These are phyloP conservation scores for Xerocomus minutiporus DNA, from an alignment of 1,284 basidiomycete genomes.

Conservation along the genomic window DNA sequence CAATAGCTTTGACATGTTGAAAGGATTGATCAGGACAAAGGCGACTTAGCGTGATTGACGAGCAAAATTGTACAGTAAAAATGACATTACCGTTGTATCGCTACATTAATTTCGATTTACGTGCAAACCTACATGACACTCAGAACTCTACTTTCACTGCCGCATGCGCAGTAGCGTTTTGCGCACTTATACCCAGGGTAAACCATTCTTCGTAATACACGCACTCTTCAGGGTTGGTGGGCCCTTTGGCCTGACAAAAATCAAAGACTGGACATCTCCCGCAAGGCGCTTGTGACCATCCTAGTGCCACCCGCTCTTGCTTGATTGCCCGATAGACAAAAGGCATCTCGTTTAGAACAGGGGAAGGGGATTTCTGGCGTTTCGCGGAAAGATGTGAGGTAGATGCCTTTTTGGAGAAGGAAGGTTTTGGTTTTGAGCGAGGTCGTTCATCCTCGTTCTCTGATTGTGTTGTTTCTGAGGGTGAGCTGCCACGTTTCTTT, in stretches of 20 bases:
- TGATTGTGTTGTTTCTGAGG: conserved; percentile 7
- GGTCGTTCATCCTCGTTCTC: conserved; percentile 16
- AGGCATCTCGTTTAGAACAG: conserved; percentile 16
- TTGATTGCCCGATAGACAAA: conserved; percentile 47
- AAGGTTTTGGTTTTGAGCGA: conserved; percentile 20
- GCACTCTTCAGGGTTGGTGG: conserved; percentile 51
- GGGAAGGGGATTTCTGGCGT: conserved; percentile 19
- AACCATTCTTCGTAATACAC: conserved; percentile 50
- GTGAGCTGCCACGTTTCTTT: conserved; percentile 19
- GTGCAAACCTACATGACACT: conserved; percentile 1
- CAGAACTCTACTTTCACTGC: conserved; percentile 24
- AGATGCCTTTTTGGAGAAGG: conserved; percentile 22
- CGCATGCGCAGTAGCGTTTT: conserved; percentile 7
- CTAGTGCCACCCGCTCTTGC: conserved; percentile 39
- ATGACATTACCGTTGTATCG: not conserved
- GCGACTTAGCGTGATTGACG: conserved; percentile 10
- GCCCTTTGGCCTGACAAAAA: conserved; percentile 49
- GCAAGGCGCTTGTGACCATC: conserved; percentile 50
- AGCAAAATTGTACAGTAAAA: not conserved
- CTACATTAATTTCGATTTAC: not conserved
- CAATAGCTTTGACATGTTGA: conserved; percentile 95
- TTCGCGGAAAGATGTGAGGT: conserved; percentile 16
- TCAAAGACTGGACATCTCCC: conserved; percentile 50
- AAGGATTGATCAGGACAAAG: conserved; percentile 79
- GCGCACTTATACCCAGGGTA: conserved; percentile 15